Evolutionary conservation across 192 early-diverging fungal species (phyloP), one percentile per base, ranked within the genome.

Genomic region (Podila horticola): DNA sequence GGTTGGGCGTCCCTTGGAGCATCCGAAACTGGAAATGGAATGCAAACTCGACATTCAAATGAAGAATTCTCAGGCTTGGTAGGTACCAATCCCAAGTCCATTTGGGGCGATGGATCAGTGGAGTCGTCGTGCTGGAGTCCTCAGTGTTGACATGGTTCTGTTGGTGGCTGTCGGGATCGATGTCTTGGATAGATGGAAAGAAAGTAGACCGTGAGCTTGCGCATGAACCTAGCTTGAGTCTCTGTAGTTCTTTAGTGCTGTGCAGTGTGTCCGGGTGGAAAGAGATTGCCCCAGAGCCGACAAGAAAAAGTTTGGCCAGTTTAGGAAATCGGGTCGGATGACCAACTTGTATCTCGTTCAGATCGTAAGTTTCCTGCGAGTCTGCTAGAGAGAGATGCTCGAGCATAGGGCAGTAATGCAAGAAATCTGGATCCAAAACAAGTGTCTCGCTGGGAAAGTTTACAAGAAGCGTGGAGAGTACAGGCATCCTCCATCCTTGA

Each of bases 31-130:
- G 48, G n/a, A 67, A 67, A 3, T 30, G 31, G 20, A 36, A n/a
- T 7, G 50, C 66, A 36, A 57, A 67, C 34, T 51, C n/a, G 2
- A n/a, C 51, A 24, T 2, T 13, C 8, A 67, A 20, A 29, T 51
- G 6, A 5, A 67, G 31, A 2, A 3, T 3, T 1, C 26, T 36
- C 45, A 57, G 24, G 29, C 34, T 19, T 1, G 51, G 51, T 31
- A 67, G 51, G 51, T 36, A n/a, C 66, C 66, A 67, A n/a, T 67
- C 50, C 66, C 66, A 67, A 1, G 28, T 50, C 64, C 64, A 65
- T 4, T 11, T 11, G 17, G 45, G 38, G 13, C 64, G 64, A 4
- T 48, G 24, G 2, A 49, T 49, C 26, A 22, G 17, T 9, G 10
- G 3, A 4, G 29, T 1, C n/a, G 17, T 30, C 22, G 30, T 28